A percentile compares a stretch with the other conserved stretches of the same genome.
phyloP scores from a whole-genome alignment of 1,284 basidiomycete genomes.

The Leccinum fallax region DNA sequence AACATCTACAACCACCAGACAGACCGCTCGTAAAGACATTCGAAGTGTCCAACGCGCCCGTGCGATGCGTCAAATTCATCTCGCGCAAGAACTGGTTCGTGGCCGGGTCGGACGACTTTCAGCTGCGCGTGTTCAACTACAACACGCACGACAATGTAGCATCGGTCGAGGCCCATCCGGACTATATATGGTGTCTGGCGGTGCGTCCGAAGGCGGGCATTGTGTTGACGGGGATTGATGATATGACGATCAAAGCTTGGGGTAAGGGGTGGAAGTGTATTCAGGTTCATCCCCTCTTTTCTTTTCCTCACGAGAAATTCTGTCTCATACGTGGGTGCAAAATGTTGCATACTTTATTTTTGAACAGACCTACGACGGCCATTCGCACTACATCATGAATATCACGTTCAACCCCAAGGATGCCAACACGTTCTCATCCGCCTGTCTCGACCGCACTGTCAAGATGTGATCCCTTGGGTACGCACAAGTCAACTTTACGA shows the following conservation, averaged over 20 bases:
- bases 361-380: too few relatives aligned
- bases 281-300: too few relatives aligned
- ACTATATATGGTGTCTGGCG: slow-evolving; percentile 96
- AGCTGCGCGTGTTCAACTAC: slow-evolving; percentile 98
- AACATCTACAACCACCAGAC: slow-evolving; percentile 99
- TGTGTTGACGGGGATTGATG: slow-evolving; percentile 95
- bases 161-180: slow-evolving; percentile 96
- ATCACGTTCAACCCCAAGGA: too few relatives aligned
- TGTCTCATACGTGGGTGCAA: not conserved
- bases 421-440: too few relatives aligned
- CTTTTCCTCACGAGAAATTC: not conserved
- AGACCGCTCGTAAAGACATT: slow-evolving; percentile 93
- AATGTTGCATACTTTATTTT: too few relatives aligned
- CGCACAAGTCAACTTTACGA: too few relatives aligned
- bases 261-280: too few relatives aligned
- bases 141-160: slow-evolving; percentile 98
- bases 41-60: slow-evolving; percentile 96
- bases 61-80: slow-evolving; percentile 95
- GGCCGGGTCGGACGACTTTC: slow-evolving; percentile 97
- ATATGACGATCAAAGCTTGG: slow-evolving; percentile 70
- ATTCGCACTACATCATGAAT: too few relatives aligned
- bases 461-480: too few relatives aligned
- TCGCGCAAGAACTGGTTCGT: slow-evolving; percentile 99
- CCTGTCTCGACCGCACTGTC: too few relatives aligned
- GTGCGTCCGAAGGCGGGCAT: slow-evolving; percentile 94